phyloP scores from a whole-genome alignment of 163 green algal species.

The Prototheca cutis region DNA sequence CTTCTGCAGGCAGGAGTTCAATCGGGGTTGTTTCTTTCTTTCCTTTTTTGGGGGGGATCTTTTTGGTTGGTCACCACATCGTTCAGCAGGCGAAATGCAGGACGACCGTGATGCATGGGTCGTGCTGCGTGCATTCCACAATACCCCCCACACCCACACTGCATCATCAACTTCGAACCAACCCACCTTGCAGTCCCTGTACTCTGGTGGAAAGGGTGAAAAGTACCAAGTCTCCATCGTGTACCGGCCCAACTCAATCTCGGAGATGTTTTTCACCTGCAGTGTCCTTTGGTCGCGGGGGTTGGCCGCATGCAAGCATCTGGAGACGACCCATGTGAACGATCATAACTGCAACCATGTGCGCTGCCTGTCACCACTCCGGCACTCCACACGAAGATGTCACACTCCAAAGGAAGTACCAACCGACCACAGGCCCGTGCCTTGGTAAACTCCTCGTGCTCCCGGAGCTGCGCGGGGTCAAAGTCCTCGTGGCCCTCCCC shows the following conservation, averaged over 20 bases:
- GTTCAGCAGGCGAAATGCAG: too few relatives aligned
- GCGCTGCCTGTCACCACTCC: too few relatives aligned
- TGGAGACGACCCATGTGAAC: too few relatives aligned
- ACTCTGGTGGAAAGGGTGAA: constrained; percentile 86
- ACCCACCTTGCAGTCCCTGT: constrained; percentile 70
- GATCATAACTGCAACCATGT: too few relatives aligned
- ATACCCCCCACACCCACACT: too few relatives aligned
- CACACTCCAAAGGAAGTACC: neutral
- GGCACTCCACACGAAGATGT: too few relatives aligned
- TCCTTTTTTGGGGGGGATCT: too few relatives aligned
- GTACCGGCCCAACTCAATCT: constrained; percentile 87
- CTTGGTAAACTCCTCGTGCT: constrained; percentile 99
- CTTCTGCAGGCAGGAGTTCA: constrained; percentile 19
- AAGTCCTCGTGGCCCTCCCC: constrained; percentile 81
- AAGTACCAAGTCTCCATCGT: constrained; percentile 99
- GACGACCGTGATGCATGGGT: too few relatives aligned
- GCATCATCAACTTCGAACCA: too few relatives aligned
- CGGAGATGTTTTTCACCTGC: constrained; percentile 88
- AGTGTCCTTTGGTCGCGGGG: neutral
- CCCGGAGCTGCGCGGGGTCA: constrained; percentile 69
- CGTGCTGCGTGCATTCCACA: too few relatives aligned
- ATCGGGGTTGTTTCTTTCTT: too few relatives aligned
- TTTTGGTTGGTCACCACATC: too few relatives aligned
- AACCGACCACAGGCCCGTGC: constrained; percentile 22
- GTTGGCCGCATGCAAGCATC: neutral